These are phyloP conservation scores for Fusarium fracticaudum DNA, from an alignment of 2,329 filamentous ascomycete genomes.

Conservation along the genomic window DNA sequence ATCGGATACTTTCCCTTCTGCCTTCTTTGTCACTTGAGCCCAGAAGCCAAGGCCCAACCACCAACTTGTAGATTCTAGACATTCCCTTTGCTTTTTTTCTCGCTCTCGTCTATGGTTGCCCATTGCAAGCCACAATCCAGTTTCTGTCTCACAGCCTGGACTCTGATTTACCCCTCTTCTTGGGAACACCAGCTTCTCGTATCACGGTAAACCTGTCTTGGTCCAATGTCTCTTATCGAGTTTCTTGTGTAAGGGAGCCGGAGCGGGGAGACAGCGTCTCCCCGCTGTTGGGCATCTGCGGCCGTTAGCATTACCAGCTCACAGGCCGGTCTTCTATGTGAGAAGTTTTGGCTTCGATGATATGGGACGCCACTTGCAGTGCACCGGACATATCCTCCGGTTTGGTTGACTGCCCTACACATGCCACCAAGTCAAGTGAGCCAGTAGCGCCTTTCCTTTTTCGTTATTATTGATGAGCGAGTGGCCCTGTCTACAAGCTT, in stretches of 20 bases:
- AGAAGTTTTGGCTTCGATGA: not conserved
- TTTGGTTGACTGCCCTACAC: not conserved
- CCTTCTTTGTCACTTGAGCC: conserved; percentile 2
- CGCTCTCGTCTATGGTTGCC: conserved; percentile 11
- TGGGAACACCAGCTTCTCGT: not conserved
- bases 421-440: not conserved
- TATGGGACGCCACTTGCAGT: not conserved
- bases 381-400: not conserved
- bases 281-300: conserved; percentile 5
- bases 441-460: not conserved
- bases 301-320: conserved; percentile 9
- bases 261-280: not conserved
- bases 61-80: conserved; percentile 4
- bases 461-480: not conserved
- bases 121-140: conserved; percentile 17
- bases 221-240: conserved; percentile 9
- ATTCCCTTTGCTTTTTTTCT: not conserved
- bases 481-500: not conserved
- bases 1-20: conserved; percentile 12
- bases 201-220: not conserved
- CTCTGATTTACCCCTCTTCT: conserved; percentile 12
- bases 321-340: not conserved
- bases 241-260: not conserved
- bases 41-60: conserved; percentile 6
- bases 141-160: conserved; percentile 7